Evolutionary conservation across 805 yeast species (phyloP), one percentile per base, ranked within the genome.

Genomic region (Kazachstania bromeliacearum): DNA sequence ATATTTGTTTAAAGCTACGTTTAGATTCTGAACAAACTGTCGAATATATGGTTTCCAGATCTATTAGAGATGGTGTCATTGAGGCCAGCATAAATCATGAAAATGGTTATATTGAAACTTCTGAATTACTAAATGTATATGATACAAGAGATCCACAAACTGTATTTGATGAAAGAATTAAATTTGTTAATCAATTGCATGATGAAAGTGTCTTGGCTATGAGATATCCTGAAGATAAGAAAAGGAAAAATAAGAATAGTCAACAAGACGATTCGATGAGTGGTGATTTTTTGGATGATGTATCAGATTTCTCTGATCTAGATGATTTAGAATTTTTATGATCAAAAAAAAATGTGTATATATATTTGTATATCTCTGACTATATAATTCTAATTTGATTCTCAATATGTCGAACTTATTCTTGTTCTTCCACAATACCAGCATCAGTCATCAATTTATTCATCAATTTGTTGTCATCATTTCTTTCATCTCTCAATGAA

Each of bases 21-120:
- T 71, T 92, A 43, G 98, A 89, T 52, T 79, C 88, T 33, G 99
- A 92, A 65, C 88, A 92, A 54, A 79, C 89, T 50, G 95, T 96
- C 1, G 99, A 92, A 65, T 92, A 89, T 59, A 87, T 92, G 59
- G 95, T 92, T 16, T 85, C 96, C 26, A 89, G 92, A 66, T 92
- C 96, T 18, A 89, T 92, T 40, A 78, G 95, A 53, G 99, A 92
- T 58, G 96, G 95, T 41, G 97, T 92, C 35, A 85, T 92, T 56
- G 97, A 92, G 53, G 97, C 98, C 3, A 74, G 77, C 37, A 82
- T 92, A 48, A 84, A 92, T 57, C 96, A 88, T 62, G 85, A 84
- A 55, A 70, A 75, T 44, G 96, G 96, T 2, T 88, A 67, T 58
- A 88, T 92, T 82, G 88, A 87, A 63, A 80, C 94, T 26, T 79